These are phyloP conservation scores for Xylaria castorea DNA, from an alignment of 495 filamentous ascomycete species.

Conservation along the genomic window DNA sequence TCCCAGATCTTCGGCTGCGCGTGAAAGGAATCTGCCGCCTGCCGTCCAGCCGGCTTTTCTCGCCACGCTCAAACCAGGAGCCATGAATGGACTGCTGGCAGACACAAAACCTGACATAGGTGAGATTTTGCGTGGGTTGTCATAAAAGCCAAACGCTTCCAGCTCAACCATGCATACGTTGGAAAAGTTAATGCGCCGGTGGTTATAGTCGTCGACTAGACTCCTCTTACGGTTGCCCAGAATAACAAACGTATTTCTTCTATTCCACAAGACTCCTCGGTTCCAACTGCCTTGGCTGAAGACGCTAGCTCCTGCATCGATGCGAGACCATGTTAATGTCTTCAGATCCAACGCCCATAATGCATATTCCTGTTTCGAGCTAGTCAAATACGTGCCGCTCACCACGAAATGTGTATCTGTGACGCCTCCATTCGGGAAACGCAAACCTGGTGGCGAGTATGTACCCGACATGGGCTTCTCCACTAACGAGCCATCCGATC, in stretches of 20 bases:
- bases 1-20: constrained; percentile 84
- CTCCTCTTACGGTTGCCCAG: constrained; percentile 90
- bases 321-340: constrained; percentile 89
- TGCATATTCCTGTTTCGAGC: constrained; percentile 97
- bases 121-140: constrained; percentile 81
- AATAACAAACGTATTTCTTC: constrained; percentile 92
- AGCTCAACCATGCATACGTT: constrained; percentile 96
- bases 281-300: constrained; percentile 98
- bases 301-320: constrained; percentile 92
- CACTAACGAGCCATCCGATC: constrained; percentile 80
- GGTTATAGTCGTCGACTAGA: constrained; percentile 97
- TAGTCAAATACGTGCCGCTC: constrained; percentile 94
- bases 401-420: constrained; percentile 96
- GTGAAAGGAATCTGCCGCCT: constrained; percentile 69
- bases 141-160: constrained; percentile 95
- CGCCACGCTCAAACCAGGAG: constrained; percentile 59
- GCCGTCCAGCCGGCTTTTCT: constrained; percentile 69
- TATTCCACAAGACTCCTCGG: constrained; percentile 87
- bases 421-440: constrained; percentile 94
- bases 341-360: constrained; percentile 92
- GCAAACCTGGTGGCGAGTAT: constrained; percentile 86
- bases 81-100: constrained; percentile 70
- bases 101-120: constrained; percentile 83
- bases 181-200: constrained; percentile 95
- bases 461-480: constrained; percentile 89